phyloP scores from a whole-genome alignment of 257 asterid genomes.

The Leonotis leonurus region DNA sequence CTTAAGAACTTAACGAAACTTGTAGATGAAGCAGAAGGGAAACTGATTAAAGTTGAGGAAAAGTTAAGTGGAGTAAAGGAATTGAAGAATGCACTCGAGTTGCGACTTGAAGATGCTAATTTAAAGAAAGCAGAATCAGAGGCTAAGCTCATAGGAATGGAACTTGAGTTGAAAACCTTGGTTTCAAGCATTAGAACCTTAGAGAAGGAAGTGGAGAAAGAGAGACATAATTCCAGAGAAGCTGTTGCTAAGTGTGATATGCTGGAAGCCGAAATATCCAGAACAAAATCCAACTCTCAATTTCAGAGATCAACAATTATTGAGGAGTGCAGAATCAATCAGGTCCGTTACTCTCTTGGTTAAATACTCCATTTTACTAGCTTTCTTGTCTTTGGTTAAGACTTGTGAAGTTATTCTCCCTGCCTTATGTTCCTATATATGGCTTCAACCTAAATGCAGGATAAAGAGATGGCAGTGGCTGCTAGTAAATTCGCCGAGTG shows the following conservation, averaged over 20 bases:
- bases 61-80: constrained; percentile 33
- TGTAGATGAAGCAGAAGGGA: constrained; percentile 43
- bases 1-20: constrained; percentile 33
- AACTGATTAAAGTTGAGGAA: constrained; percentile 25
- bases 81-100: constrained; percentile 27
- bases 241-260: constrained; percentile 36
- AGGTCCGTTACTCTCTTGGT: constrained; percentile 32
- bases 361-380: not conserved
- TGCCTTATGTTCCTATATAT: too few species aligned
- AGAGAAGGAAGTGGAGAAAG: constrained; percentile 38
- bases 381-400: too few species aligned
- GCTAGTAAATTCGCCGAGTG: constrained; percentile 68
- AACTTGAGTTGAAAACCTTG: constrained; percentile 36
- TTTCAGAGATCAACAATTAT: constrained; percentile 36
- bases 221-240: constrained; percentile 38
- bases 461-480: constrained; percentile 61
- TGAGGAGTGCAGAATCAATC: constrained; percentile 51
- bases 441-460: constrained; percentile 30
- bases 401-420: too few species aligned
- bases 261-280: constrained; percentile 41
- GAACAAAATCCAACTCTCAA: constrained; percentile 37
- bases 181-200: constrained; percentile 29
- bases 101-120: constrained; percentile 37
- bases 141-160: constrained; percentile 31
- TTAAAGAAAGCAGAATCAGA: constrained; percentile 39